Base-by-base conservation (phyloP, 176 grass and related monocot species). In the Zizania latifolia region DNA sequence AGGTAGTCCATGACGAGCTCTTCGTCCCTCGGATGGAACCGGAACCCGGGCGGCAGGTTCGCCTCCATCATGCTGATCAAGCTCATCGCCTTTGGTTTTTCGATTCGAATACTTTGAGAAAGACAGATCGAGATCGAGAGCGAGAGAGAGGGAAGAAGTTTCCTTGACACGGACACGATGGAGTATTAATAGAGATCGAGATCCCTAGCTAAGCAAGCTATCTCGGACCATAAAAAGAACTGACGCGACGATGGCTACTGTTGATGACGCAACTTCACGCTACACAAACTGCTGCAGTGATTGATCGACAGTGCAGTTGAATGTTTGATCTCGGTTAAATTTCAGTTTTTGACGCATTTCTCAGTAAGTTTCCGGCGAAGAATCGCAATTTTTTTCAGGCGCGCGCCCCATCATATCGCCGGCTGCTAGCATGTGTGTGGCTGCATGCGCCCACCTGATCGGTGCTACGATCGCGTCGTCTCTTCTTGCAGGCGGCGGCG, bases 1-100 rank as follows among this genome's bases (percentile, higher is more conserved):
- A 98, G 91, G 86, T 92, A 98, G 68, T 98, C 94, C 22, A 93
- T 71, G 33, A 98, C 79, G 31, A 98, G 90, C 78, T 98, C 94
- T 2, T 94, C 84, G 58, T 98, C 94, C 32, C 75, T 60, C 0
- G 94, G 94, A 84, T 94, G 91, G 91, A 98, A 98, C 45, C 91
- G 68, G 77, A 98, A 98, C 29, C 94, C 94, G 16, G 94, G 86
- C 4, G 94, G 86, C 81, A 98, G 17, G 28, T 81, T 75, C 0
- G 89, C 78, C 89, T 94, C 94, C 91, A 88, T 40, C 89, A 87
- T 98, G 89, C 86, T 90, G 78, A 98, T 84, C 62, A 62, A 84
- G 21, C 86, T 89, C 94, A 98, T 98, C 37, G 15, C 37, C 8
- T 11, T 7, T n/a, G 16, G 10, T n/a, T n/a, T n/a, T n/a, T 48